Conservation (phyloP, 805 yeast species). For the Hanseniaspora nectarophila region DNA sequence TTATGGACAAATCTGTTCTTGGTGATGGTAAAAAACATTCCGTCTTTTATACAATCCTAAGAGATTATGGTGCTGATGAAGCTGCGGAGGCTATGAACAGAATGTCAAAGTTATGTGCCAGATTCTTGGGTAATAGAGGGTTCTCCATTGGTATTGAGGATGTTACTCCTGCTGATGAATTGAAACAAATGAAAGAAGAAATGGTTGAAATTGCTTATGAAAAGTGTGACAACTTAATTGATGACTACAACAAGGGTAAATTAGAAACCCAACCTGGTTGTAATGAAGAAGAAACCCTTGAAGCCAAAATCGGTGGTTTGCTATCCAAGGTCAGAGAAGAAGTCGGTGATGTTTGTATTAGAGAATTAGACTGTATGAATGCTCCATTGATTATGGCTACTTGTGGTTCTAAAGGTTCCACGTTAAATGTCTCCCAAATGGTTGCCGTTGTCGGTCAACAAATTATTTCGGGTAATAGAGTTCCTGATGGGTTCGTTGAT, state of each 20-base stretch:
- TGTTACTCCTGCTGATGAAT: slow-evolving; percentile 80
- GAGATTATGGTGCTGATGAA: slow-evolving; percentile 94
- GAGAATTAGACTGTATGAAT: slow-evolving; percentile 75
- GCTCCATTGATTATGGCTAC: slow-evolving; percentile 98
- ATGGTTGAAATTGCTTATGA: slow-evolving; percentile 84
- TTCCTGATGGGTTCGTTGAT: slow-evolving; percentile 99
- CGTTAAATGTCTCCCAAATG: slow-evolving; percentile 97
- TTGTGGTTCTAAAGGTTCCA: slow-evolving; percentile 98
- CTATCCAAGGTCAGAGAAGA: slow-evolving; percentile 96
- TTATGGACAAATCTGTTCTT: slow-evolving; percentile 88
- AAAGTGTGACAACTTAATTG: slow-evolving; percentile 84
- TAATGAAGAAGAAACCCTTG: slow-evolving; percentile 94
- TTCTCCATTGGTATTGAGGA: slow-evolving; percentile 95
- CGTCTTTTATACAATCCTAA: slow-evolving; percentile 82
- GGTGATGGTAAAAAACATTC: slow-evolving; percentile 99
- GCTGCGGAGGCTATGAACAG: slow-evolving; percentile 96
- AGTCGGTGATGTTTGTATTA: slow-evolving; percentile 95
- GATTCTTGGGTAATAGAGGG: slow-evolving; percentile 88
- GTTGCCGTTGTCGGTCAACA: slow-evolving; percentile 99
- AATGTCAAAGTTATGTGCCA: slow-evolving; percentile 97
- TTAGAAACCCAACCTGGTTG: slow-evolving; percentile 98
- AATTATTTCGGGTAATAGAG: slow-evolving; percentile 96
- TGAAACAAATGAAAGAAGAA: slow-evolving; percentile 66
- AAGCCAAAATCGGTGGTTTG: slow-evolving; percentile 92
- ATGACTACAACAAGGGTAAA: slow-evolving; percentile 64